Conservation (phyloP, 371 early-diverging fungal species). For the Apophysomyces elegans region DNA sequence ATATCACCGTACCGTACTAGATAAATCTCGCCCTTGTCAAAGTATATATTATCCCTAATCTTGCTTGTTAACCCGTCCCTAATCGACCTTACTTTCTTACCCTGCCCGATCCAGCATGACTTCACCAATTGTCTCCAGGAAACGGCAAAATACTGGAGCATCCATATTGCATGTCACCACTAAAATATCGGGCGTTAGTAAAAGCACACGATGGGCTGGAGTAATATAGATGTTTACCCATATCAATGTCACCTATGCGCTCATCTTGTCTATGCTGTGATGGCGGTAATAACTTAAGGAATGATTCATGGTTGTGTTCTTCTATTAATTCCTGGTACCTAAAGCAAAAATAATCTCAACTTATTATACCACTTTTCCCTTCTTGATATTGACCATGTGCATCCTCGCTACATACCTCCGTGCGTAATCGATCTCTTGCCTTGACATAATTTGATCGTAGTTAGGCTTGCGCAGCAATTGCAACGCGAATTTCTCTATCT, state of each 20-base stretch:
- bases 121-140: slow-evolving; percentile 61
- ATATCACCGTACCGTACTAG: slow-evolving; percentile 33
- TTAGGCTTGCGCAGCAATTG: slow-evolving; percentile 41
- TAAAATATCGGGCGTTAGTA: slow-evolving; percentile 20
- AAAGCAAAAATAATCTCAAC: background rate
- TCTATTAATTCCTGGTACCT: slow-evolving; percentile 49
- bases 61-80: background rate
- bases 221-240: slow-evolving; percentile 26
- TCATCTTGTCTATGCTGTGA: slow-evolving; percentile 66
- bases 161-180: slow-evolving; percentile 73
- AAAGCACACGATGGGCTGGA: background rate
- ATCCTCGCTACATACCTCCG: slow-evolving; percentile 37
- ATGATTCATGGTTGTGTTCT: slow-evolving; percentile 55
- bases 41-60: slow-evolving; percentile 7
- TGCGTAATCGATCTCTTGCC: slow-evolving; percentile 54
- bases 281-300: slow-evolving; percentile 54
- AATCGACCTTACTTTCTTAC: background rate
- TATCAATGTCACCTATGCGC: slow-evolving; percentile 27
- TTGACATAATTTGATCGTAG: slow-evolving; percentile 44
- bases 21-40: slow-evolving; percentile 30
- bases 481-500: slow-evolving; percentile 58
- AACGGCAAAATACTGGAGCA: slow-evolving; percentile 74
- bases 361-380: background rate
- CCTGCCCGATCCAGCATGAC: slow-evolving; percentile 50
- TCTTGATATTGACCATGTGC: background rate